A percentile compares a stretch with the other conserved stretches of the same genome.
phyloP scores from a whole-genome alignment of 805 yeast species.

The Sugiyamaella chiloensis region DNA sequence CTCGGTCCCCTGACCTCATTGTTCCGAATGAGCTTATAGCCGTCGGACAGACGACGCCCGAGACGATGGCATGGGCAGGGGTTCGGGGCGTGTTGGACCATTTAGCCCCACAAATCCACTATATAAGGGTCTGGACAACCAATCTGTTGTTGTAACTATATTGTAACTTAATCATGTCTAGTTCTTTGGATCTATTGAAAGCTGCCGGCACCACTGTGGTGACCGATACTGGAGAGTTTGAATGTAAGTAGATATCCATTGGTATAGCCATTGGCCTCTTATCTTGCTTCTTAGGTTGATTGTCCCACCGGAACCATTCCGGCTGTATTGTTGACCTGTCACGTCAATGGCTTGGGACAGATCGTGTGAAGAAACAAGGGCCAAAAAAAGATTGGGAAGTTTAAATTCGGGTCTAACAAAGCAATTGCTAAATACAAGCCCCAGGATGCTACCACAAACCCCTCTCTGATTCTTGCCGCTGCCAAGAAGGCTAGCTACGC shows the following conservation, averaged over 20 bases:
- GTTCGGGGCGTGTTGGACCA: constrained; percentile 6
- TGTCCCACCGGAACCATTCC: not conserved
- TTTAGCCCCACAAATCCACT: constrained; percentile 5
- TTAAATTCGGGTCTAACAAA: too few species aligned
- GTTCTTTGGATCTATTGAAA: constrained; percentile 88
- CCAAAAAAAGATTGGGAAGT: too few species aligned
- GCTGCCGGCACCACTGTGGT: constrained; percentile 95
- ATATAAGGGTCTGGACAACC: constrained; percentile 2
- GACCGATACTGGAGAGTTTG: constrained; percentile 99
- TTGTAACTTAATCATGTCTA: constrained; percentile 31
- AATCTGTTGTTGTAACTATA: too few species aligned
- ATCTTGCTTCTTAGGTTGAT: too few species aligned
- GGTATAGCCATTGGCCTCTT: too few species aligned
- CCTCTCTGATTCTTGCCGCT: constrained; percentile 95
- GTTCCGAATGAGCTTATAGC: too few species aligned
- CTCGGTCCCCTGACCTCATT: too few species aligned
- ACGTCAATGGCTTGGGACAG: not conserved
- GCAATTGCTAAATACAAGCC: constrained; percentile 96
- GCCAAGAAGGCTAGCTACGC: constrained; percentile 87
- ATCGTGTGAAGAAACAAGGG: too few species aligned
- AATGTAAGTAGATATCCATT: constrained; percentile 42
- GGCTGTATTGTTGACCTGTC: not conserved
- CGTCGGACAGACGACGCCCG: constrained; percentile 7
- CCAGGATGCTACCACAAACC: constrained; percentile 99
- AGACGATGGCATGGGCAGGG: constrained; percentile 2